Evolutionary conservation across 2,329 filamentous ascomycete genomes (phyloP), one percentile per base, ranked within the genome.

Genomic region (Colletotrichum tabaci): DNA sequence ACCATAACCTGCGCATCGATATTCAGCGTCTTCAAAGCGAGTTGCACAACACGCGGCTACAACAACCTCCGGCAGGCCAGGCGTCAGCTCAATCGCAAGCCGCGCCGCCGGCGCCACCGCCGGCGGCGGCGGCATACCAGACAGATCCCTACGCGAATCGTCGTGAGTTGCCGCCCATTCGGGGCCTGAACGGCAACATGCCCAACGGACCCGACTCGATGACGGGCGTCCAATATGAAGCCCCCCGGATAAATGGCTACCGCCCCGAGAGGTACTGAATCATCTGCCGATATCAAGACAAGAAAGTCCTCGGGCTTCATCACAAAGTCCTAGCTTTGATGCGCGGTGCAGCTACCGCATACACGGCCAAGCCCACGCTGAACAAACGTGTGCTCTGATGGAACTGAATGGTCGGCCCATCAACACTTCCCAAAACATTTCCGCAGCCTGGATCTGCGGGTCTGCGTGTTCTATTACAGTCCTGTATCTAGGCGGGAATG

Each of bases 191-290:
- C 75, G 82, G 82, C 61, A 81, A 80, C 67, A 77, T 86, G 10
- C 77, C 82, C 6, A 82, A 79, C 40, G 80, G 79, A 0, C 87
- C 89, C 1, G 90, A 92, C 26, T 88, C 88, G 1, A 92, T 92
- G 90, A 90, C 88, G 1, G 90, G 90, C 2, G 89, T 92, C 7
- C 90, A 91, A 76, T 92, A 92, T 62, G 88, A 90, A 38, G 80
- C 82, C 7, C 82, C 86, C 2, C 82, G 85, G 26, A 74, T 81
- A 9, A 86, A 85, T 70, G 86, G 86, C 6, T 89, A 84, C 74
- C 84, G 86, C 52, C 78, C 77, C 67, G 85, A 82, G 53, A 77
- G 81, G 63, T 83, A 82, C 67, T 83, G 76, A 61, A 26, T 3
- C 30, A 18, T 13, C n/a, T 42, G 35, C n/a, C 18, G 13, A 62